phyloP scores from a whole-genome alignment of 192 early-diverging fungal species.

The Jimgerdemannia lactiflua region DNA sequence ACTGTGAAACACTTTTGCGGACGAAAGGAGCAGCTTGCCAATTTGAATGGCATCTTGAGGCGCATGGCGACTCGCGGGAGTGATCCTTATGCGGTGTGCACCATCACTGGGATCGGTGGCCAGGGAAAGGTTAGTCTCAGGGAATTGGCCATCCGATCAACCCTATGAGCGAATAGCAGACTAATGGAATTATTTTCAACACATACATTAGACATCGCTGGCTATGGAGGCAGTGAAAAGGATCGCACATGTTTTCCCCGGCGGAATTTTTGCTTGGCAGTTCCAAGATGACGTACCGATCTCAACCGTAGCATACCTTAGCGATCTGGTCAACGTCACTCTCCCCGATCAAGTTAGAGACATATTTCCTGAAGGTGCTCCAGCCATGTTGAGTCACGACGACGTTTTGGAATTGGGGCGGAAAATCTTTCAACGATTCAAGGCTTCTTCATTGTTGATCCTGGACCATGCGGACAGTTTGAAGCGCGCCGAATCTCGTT shows the following conservation, averaged over 20 bases:
- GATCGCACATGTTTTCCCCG: neutral
- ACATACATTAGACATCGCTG: neutral
- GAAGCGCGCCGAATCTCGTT: neutral
- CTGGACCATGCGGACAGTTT: neutral
- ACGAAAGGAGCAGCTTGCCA: neutral
- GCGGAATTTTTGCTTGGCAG: neutral
- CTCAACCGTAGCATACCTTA: neutral
- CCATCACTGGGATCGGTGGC: neutral
- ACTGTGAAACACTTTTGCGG: no score
- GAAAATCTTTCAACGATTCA: neutral
- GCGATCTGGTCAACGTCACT: neutral
- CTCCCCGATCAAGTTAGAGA: no score
- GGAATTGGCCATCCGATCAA: neutral
- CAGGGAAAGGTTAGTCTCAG: neutral
- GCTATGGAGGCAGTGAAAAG: neutral
- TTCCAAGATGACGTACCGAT: neutral
- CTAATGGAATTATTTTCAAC: neutral
- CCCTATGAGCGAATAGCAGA: neutral
- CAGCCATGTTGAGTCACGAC: neutral
- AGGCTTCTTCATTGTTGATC: neutral
- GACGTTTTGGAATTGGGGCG: neutral
- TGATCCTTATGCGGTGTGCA: neutral
- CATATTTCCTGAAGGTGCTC: neutral
- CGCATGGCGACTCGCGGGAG: neutral
- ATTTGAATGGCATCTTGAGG: neutral